Conservation (phyloP, 2,329 filamentous ascomycete species). For the Penicillium sp. region DNA sequence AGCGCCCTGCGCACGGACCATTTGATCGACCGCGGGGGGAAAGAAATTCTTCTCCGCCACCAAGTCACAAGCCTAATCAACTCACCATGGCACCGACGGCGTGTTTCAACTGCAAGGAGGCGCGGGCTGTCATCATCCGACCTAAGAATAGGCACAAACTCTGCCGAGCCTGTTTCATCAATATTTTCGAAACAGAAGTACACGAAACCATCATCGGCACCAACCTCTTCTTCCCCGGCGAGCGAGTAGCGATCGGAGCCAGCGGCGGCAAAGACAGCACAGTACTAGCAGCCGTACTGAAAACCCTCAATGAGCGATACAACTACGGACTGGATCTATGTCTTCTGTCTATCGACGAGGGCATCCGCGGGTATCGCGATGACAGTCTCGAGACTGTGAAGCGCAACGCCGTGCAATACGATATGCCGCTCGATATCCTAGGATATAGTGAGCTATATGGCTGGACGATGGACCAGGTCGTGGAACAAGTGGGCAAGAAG, state of each 20-base stretch:
- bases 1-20: neutral
- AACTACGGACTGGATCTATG: constrained; percentile 82
- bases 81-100: constrained; percentile 68
- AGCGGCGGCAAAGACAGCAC: constrained; percentile 98
- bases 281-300: constrained; percentile 88
- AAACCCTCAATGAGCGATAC: constrained; percentile 88
- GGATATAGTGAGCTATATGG: constrained; percentile 93
- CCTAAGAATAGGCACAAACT: constrained; percentile 94
- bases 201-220: constrained; percentile 86
- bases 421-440: constrained; percentile 86
- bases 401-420: constrained; percentile 85
- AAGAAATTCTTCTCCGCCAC: constrained; percentile 23
- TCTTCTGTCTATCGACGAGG: constrained; percentile 90
- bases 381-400: constrained; percentile 96
- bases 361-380: constrained; percentile 94
- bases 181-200: constrained; percentile 86
- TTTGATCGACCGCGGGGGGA: constrained; percentile 12
- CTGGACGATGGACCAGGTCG: constrained; percentile 99
- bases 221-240: constrained; percentile 76
- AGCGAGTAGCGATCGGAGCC: constrained; percentile 88
- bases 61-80: neutral
- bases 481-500: constrained; percentile 93
- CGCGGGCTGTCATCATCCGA: constrained; percentile 82
- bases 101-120: constrained; percentile 72
- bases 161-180: constrained; percentile 83